phyloP scores from a whole-genome alignment of 2,329 filamentous ascomycete genomes.

The Colletotrichum simmondsii region DNA sequence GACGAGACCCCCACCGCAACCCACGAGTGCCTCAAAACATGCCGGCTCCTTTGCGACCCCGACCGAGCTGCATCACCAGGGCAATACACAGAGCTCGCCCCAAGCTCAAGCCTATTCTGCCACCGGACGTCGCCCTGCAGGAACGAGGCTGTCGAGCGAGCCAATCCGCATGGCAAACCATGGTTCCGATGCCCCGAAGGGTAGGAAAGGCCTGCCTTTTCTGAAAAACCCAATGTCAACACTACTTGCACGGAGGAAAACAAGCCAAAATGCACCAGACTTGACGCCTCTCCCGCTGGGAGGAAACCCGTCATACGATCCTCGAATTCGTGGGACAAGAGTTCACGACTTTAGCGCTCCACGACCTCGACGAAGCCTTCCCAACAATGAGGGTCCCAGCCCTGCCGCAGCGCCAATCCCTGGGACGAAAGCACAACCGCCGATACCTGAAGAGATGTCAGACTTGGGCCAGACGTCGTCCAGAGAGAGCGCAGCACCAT shows the following conservation, averaged over 20 bases:
- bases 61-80: constrained; percentile 54
- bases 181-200: constrained; percentile 54
- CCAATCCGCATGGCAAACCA: constrained; percentile 44
- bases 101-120: constrained; percentile 32
- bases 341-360: constrained; percentile 76
- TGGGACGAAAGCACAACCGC: constrained; percentile 19
- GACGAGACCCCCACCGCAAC: constrained; percentile 42
- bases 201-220: constrained; percentile 66
- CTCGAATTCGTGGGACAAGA: constrained; percentile 71
- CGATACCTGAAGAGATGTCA: constrained; percentile 19
- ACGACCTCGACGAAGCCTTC: constrained; percentile 54
- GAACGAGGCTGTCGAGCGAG: constrained; percentile 53
- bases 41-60: constrained; percentile 60
- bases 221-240: constrained; percentile 70
- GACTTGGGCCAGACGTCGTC: constrained; percentile 36
- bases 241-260: constrained; percentile 66
- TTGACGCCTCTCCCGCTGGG: constrained; percentile 52
- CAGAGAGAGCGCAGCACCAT: constrained; percentile 34
- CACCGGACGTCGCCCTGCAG: constrained; percentile 55
- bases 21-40: constrained; percentile 44
- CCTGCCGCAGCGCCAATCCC: background rate
- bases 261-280: constrained; percentile 60
- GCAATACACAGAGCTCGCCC: constrained; percentile 1
- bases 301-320: constrained; percentile 63
- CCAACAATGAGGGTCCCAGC: constrained; percentile 39